Evolutionary conservation across 2,329 filamentous ascomycete genomes (phyloP), one percentile per base, ranked within the genome.

Genomic region (Leptographium galeiforme): DNA sequence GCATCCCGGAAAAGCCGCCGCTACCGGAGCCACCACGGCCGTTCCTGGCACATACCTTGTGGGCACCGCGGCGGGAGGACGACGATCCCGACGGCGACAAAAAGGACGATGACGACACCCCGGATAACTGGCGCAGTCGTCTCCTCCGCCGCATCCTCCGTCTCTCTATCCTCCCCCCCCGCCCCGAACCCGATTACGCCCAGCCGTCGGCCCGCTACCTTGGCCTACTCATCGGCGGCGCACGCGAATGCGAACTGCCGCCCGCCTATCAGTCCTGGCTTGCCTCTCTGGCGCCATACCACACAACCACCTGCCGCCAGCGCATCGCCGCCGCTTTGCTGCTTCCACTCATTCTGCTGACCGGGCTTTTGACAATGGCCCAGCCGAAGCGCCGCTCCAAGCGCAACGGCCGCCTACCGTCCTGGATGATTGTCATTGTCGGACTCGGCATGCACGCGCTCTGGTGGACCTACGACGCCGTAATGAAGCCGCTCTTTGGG

Each of bases 161-260:
- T 40, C 67, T 82, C 30, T 63, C 73, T 8, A 59, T 65, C 2
- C 69, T 68, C 4, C 66, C 66, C 4, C 67, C 73, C 32, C 80
- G 88, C 7, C 81, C 83, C 0, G 76, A 85, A 52, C 76, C 81
- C 1, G 75, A 76, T 54, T 89, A 91, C 62, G 86, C 89, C 0
- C 88, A 96, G 67, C 78, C 93, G 0, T 95, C 88, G 2, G 74
- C 80, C 45, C 82, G 93, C 13, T 97, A 98, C 66, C 72, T 96
- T 30, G 83, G 84, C 56, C 76, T 96, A 50, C 79, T 98, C 60
- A 80, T 76, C 14, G 79, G 84, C 58, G 93, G 93, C 16, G 90
- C 88, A 0, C 70, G 72, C 2, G 89, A 97, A 65, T 85, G 93
- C 64, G 72, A 75, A n/a, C 74, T 98, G 1, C 93, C 93, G 0